Conservation (phyloP, 768 basidiomycete genomes). For the Epithele typhae region DNA sequence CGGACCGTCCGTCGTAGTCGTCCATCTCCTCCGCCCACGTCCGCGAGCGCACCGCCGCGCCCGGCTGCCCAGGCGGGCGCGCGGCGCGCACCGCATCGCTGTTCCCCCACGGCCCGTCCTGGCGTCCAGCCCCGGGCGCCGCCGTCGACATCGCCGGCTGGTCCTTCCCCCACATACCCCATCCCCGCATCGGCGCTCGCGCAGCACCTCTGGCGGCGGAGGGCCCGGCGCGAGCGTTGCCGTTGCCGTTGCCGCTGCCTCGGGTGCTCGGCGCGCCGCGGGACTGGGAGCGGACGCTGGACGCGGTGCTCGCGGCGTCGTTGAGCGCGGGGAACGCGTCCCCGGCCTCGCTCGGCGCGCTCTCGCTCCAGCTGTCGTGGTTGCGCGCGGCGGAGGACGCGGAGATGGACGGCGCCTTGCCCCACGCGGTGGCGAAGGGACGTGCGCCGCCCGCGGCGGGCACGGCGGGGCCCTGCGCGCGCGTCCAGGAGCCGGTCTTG, state of each 20-base stretch:
- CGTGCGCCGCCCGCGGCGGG: background rate
- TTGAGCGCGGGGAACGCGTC: background rate
- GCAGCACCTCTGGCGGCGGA: conserved; percentile 3
- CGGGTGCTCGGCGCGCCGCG: background rate
- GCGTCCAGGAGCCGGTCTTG: no score
- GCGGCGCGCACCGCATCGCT: background rate
- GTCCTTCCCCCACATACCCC: conserved; percentile 7
- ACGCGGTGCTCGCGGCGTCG: background rate
- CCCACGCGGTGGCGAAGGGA: background rate
- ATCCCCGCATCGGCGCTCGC: background rate
- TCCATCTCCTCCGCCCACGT: conserved; percentile 12
- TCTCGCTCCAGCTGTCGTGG: conserved; percentile 8
- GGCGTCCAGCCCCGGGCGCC: background rate
- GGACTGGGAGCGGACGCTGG: background rate
- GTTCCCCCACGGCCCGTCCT: conserved; percentile 1
- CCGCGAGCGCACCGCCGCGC: background rate
- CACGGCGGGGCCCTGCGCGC: no score
- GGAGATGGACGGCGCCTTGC: conserved; percentile 7
- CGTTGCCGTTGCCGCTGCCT: background rate
- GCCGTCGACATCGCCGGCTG: background rate
- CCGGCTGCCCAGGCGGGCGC: background rate
- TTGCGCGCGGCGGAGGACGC: conserved; percentile 4
- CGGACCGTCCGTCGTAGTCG: background rate
- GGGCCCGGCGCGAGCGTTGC: background rate
- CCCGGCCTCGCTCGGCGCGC: background rate